Evolutionary conservation across 371 early-diverging fungal genomes (phyloP), one percentile per base, ranked within the genome.

Genomic region (Mucor circinelloides): DNA sequence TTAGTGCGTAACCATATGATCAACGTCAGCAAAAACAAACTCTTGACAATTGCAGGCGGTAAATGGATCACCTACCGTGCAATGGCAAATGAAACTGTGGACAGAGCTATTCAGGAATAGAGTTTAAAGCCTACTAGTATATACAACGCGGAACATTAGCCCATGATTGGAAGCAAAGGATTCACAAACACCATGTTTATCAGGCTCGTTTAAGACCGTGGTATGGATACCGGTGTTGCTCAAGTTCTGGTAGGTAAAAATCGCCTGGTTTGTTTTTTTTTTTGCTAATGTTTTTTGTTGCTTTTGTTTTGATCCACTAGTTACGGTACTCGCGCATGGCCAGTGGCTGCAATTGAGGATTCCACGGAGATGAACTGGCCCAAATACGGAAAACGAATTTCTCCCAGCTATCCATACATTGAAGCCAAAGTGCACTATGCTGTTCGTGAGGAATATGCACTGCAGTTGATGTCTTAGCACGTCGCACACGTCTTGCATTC

Each of bases 61-160:
- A 99, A 99, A 78, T 99, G 99, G 99, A 99, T 99, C 1, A 99
- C 99, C 1, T 99, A 96, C 82, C 92, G 99, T 69, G 91, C 92
- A 64, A 99, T 99, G 99, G 99, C 99, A 27, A 89, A 97, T 73
- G 98, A 99, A 71, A 94, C 99, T 0, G 90, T 99, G 36, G 97
- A 98, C 75, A 74, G 83, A 64, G 99, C 99, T 15, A 89, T 99
- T 38, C 76, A 89, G 63, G 83, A 77, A 17, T 96, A 90, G 73
- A 77, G 58, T 7, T 83, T 94, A 28, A 71, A 82, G 36, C 90
- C 92, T 3, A 63, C 58, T 3, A 65, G 70, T n/a, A 72, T 61
- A 38, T 93, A 91, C 77, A 69, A 72, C 23, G 98, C 99, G 19
- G 94, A 94, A 69, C 67, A 82, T 31, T 82, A 90, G 30, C 83